These are phyloP conservation scores for Rosellinia necatrix DNA, from an alignment of 2,329 filamentous ascomycete species.

Conservation along the genomic window DNA sequence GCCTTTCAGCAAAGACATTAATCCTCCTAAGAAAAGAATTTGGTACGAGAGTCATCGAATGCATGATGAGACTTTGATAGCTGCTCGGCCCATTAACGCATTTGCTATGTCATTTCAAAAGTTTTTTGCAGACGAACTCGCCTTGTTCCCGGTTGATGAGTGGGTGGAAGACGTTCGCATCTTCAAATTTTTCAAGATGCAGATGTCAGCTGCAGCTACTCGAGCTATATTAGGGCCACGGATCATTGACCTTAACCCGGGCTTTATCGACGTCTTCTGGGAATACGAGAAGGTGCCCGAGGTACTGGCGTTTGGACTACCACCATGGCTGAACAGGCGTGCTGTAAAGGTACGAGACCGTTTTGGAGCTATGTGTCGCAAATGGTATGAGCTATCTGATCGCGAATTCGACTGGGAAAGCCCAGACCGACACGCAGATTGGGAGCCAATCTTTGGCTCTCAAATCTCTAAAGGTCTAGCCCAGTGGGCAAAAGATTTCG, in stretches of 20 bases:
- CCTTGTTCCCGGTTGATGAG: no score
- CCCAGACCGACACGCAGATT: not conserved
- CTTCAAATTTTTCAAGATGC: no score
- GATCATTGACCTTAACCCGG: not conserved
- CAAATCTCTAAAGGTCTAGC: not conserved
- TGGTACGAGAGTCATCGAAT: no score
- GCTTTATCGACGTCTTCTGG: not conserved
- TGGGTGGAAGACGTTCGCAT: no score
- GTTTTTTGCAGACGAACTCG: no score
- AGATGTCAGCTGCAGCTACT: no score
- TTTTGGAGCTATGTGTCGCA: not conserved
- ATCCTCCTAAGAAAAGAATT: no score
- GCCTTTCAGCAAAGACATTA: no score
- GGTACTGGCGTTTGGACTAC: not conserved
- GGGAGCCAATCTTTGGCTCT: not conserved
- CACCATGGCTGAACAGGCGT: not conserved
- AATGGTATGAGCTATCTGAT: not conserved
- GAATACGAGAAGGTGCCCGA: not conserved
- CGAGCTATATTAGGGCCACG: no score
- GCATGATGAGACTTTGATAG: no score
- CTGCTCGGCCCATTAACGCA: no score
- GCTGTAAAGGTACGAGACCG: not conserved
- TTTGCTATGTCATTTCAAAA: no score
- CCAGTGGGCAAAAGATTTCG: not conserved
- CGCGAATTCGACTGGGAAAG: not conserved